These are phyloP conservation scores for Phytophthora europaea DNA, from an alignment of 352 stramenopile species.

Conservation along the genomic window DNA sequence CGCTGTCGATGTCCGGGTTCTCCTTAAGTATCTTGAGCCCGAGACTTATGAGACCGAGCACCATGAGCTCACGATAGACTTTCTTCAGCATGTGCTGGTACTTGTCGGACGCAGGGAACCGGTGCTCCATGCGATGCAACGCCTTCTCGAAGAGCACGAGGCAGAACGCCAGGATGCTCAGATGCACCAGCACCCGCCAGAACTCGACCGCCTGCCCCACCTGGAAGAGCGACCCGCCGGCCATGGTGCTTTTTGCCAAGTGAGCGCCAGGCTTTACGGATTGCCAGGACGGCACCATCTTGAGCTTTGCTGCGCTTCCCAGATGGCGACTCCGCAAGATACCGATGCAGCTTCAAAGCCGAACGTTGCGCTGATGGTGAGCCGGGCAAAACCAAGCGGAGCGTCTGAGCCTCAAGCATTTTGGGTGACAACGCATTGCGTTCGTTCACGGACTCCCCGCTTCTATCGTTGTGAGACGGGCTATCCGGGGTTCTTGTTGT, in stretches of 20 bases:
- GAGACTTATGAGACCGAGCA: slow-evolving; percentile 66
- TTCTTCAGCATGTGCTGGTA: slow-evolving; percentile 80
- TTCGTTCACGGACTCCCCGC: too few species aligned
- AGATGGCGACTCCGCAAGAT: slow-evolving; percentile 25
- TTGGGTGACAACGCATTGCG: slow-evolving; percentile 9
- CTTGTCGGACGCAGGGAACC: slow-evolving; percentile 59
- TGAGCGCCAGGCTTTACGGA: slow-evolving; percentile 5
- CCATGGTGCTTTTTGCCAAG: slow-evolving; percentile 31
- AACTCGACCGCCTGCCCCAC: slow-evolving; percentile 71
- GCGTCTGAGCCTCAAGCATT: not conserved
- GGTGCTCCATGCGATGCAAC: slow-evolving; percentile 60
- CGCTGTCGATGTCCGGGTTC: slow-evolving; percentile 39
- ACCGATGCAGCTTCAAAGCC: not conserved
- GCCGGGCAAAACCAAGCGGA: slow-evolving; percentile 17
- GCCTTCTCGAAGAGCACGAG: slow-evolving; percentile 58
- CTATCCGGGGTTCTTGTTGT: not conserved
- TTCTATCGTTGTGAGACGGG: not conserved
- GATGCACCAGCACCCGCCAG: slow-evolving; percentile 53
- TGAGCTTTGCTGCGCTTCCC: slow-evolving; percentile 19
- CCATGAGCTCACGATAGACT: slow-evolving; percentile 67
- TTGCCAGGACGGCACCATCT: slow-evolving; percentile 1
- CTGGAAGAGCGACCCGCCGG: slow-evolving; percentile 57
- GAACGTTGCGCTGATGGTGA: slow-evolving; percentile 5
- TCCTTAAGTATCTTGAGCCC: slow-evolving; percentile 64
- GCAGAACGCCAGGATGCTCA: slow-evolving; percentile 57